Evolutionary conservation across 2,329 filamentous ascomycete genomes (phyloP).

Genomic region (Lachnellula occidentalis): DNA sequence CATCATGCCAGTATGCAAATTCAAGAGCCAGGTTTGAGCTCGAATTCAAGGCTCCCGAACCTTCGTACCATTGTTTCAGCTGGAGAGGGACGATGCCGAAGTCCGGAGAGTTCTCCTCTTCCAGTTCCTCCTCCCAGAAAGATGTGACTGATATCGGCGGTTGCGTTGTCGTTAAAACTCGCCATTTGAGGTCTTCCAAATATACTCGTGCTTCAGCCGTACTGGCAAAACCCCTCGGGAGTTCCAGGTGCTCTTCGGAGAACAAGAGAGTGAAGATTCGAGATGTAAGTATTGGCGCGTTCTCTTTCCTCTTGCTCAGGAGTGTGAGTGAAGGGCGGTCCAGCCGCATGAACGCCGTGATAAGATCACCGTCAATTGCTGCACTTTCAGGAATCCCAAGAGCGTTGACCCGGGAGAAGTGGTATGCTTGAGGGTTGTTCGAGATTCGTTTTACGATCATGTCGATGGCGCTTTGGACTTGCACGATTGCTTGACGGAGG

Average conservation of each 20-base stretch:
- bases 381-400: slow-evolving; percentile 5
- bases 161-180: background rate
- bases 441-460: slow-evolving; percentile 14
- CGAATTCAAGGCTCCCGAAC: background rate
- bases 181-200: slow-evolving; percentile 9
- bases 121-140: background rate
- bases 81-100: background rate
- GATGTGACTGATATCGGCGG: background rate
- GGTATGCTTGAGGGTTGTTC: slow-evolving; percentile 1
- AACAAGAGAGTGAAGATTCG: slow-evolving; percentile 11
- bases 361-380: slow-evolving; percentile 17
- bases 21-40: slow-evolving; percentile 7
- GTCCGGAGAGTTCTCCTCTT: background rate
- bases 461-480: slow-evolving; percentile 15
- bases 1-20: slow-evolving; percentile 21
- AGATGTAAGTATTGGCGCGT: background rate
- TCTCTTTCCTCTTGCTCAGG: slow-evolving; percentile 10
- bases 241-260: slow-evolving; percentile 5
- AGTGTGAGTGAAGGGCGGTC: slow-evolving; percentile 12
- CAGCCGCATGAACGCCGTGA: slow-evolving; percentile 18
- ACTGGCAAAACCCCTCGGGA: slow-evolving; percentile 6
- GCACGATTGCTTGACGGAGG: slow-evolving; percentile 12
- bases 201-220: slow-evolving; percentile 8
- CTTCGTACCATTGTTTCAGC: slow-evolving; percentile 11
- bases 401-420: slow-evolving; percentile 7